Evolutionary conservation across 208 protist genomes (phyloP).

Genomic region (Endotrypanum monterogeii): DNA sequence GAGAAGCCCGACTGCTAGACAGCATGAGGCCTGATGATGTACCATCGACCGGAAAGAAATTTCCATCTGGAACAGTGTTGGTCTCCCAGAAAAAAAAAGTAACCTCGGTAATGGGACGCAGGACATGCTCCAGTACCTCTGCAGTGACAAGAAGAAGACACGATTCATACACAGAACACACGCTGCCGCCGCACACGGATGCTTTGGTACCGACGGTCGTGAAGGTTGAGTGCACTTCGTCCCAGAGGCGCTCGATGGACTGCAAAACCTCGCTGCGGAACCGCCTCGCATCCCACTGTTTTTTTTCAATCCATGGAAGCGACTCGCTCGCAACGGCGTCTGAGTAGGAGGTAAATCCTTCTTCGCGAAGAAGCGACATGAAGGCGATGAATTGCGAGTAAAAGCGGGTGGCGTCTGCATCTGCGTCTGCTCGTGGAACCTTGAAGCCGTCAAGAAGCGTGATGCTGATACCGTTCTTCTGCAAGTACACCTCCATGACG

Average conservation of each 20-base stretch:
- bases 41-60: slow-evolving; percentile 46
- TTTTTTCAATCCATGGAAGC: slow-evolving; percentile 26
- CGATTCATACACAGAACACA: slow-evolving; percentile 26
- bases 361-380: slow-evolving; percentile 16
- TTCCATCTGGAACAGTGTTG: slow-evolving; percentile 45
- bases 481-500: slow-evolving; percentile 31
- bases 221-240: slow-evolving; percentile 8
- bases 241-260: slow-evolving; percentile 30
- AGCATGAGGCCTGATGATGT: slow-evolving; percentile 10
- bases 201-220: background rate
- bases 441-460: slow-evolving; percentile 26
- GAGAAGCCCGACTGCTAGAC: slow-evolving; percentile 51
- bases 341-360: slow-evolving; percentile 9
- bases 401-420: slow-evolving; percentile 16
- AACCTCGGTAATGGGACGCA: slow-evolving; percentile 48
- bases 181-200: slow-evolving; percentile 2
- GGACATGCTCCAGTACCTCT: slow-evolving; percentile 40
- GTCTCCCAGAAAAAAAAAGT: slow-evolving; percentile 56
- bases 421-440: slow-evolving; percentile 24
- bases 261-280: slow-evolving; percentile 17
- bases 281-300: slow-evolving; percentile 23
- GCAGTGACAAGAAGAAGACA: slow-evolving; percentile 39
- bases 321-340: slow-evolving; percentile 7
- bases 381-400: slow-evolving; percentile 20
- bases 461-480: slow-evolving; percentile 29